Conservation (phyloP, 495 filamentous ascomycete genomes). For the Paragyromitra xinjiangensis region DNA sequence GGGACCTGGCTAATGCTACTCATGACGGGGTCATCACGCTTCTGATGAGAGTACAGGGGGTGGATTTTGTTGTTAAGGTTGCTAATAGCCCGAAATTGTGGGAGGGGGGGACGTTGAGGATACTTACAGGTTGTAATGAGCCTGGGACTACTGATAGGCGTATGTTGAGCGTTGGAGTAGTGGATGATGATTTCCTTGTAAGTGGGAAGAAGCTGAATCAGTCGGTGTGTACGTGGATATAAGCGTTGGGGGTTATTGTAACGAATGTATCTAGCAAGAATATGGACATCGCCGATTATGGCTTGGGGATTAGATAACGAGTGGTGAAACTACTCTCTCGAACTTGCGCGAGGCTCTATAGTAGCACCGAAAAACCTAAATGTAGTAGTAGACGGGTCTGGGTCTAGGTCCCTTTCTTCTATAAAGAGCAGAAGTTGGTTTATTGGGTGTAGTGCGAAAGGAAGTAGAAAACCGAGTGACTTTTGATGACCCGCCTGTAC, state of each 20-base stretch:
- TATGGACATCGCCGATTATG: background rate
- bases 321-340: background rate
- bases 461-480: constrained; percentile 10
- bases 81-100: background rate
- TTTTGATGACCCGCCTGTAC: background rate
- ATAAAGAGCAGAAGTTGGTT: background rate
- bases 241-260: background rate
- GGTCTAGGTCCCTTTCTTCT: background rate
- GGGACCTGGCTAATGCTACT: background rate
- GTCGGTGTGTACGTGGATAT: background rate
- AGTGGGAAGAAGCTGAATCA: background rate
- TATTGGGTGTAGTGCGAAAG: background rate
- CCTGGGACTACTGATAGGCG: too few species aligned
- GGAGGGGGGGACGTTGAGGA: background rate
- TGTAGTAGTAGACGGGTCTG: background rate
- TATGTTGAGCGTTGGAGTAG: background rate
- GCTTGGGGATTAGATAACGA: background rate
- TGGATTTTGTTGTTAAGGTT: background rate
- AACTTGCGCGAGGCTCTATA: background rate
- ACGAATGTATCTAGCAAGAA: background rate
- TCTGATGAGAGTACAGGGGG: background rate
- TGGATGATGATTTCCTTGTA: background rate
- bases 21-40: background rate
- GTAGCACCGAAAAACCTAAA: background rate
- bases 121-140: background rate